Percentiles rank a stretch among this genome's conserved stretches.
These are phyloP conservation scores for Penicillium freii DNA, from an alignment of 2,329 filamentous ascomycete genomes.

Conservation along the genomic window DNA sequence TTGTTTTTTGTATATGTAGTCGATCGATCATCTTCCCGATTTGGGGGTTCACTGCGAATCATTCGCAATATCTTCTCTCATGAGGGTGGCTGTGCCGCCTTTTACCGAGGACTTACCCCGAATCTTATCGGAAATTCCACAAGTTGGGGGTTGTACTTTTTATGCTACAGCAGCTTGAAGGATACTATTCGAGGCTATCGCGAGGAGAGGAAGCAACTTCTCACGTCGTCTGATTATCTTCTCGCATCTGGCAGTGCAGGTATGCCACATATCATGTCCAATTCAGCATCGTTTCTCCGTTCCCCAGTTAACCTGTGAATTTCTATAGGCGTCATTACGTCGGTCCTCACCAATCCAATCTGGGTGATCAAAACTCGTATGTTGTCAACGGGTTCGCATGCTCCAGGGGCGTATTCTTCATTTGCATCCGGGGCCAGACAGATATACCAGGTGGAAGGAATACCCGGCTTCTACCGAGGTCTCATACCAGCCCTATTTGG, in stretches of 20 bases:
- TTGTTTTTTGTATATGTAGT: constrained; percentile 36
- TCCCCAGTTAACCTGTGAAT: constrained; percentile 1
- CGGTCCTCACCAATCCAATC: constrained; percentile 85
- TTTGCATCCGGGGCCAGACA: constrained; percentile 68
- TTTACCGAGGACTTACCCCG: constrained; percentile 86
- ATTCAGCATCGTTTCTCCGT: neutral
- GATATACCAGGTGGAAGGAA: constrained; percentile 69
- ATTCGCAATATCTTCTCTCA: constrained; percentile 52
- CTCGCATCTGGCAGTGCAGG: constrained; percentile 65
- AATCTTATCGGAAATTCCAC: constrained; percentile 89
- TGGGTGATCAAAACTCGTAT: constrained; percentile 99
- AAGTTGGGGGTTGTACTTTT: constrained; percentile 91
- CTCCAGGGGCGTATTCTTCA: constrained; percentile 75
- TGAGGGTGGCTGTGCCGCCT: constrained; percentile 61
- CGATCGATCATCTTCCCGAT: constrained; percentile 49
- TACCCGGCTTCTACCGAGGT: constrained; percentile 81
- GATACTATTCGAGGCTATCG: constrained; percentile 49
- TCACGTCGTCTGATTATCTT: constrained; percentile 74
- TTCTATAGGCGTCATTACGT: constrained; percentile 64
- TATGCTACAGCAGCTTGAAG: constrained; percentile 65
- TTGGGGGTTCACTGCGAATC: constrained; percentile 55
- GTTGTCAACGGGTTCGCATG: constrained; percentile 75
- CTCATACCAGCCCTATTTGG: constrained; percentile 79
- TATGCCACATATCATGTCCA: constrained; percentile 28
- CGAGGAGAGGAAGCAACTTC: constrained; percentile 32